phyloP scores from a whole-genome alignment of 208 protist genomes.

The Borovskyia barvae region DNA sequence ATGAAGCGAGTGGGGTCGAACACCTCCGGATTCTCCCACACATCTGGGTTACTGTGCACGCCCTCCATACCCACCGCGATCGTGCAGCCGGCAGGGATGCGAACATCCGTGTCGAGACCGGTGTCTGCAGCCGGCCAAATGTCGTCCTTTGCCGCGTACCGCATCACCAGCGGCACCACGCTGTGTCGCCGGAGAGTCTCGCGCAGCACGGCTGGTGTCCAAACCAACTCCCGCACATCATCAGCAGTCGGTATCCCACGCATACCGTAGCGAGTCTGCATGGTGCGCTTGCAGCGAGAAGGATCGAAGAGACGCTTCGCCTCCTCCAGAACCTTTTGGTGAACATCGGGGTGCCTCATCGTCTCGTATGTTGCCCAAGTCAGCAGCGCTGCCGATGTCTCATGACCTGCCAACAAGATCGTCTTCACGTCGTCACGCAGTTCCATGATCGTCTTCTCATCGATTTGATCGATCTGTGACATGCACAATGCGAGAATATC shows the following conservation, averaged over 20 bases:
- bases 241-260: constrained; percentile 62
- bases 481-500: constrained; percentile 85
- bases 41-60: constrained; percentile 75
- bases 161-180: constrained; percentile 88
- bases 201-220: constrained; percentile 78
- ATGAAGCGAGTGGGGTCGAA: constrained; percentile 87
- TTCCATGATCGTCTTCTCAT: constrained; percentile 49
- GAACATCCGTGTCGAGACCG: constrained; percentile 69
- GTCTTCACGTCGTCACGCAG: constrained; percentile 91
- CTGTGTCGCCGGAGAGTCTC: constrained; percentile 85
- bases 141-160: constrained; percentile 73
- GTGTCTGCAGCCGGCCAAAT: constrained; percentile 66
- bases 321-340: constrained; percentile 59
- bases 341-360: constrained; percentile 60
- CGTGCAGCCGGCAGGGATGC: constrained; percentile 71
- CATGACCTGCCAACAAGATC: constrained; percentile 87
- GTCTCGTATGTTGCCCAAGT: constrained; percentile 91
- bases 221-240: constrained; percentile 62
- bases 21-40: constrained; percentile 73
- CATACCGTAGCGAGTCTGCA: constrained; percentile 61
- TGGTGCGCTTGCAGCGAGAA: constrained; percentile 37
- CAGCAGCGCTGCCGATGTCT: constrained; percentile 85
- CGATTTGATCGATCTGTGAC: constrained; percentile 68
- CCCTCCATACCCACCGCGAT: constrained; percentile 81
- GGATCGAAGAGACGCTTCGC: constrained; percentile 72